Evolutionary conservation across 2,329 filamentous ascomycete species (phyloP), one percentile per base, ranked within the genome.

Genomic region (Paradendryphiella salina): DNA sequence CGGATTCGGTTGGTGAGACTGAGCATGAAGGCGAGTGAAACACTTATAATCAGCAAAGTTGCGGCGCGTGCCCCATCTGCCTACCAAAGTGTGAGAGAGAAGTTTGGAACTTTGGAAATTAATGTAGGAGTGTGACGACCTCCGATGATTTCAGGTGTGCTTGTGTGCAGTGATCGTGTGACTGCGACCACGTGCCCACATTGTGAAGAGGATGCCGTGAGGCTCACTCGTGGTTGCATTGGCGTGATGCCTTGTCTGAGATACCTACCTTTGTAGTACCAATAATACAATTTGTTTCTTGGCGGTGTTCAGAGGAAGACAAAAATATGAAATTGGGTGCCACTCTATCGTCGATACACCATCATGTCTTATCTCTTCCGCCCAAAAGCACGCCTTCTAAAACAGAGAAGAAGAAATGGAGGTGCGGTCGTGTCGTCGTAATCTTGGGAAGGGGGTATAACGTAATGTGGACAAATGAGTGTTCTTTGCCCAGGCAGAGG

Each of bases 401-500:
- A 37, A 18, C 20, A 41, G 33, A 35, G 33, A 26, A 35, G 29
- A 40, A n/a, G 2, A n/a, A n/a, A 38, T 26, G 23, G 6, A 38
- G 18, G 10, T 41, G 2, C 20, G 13, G 45, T 21, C 46, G 40
- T 50, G 15, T 42, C 50, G 32, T 53, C 46, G 17, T 52, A 14
- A 36, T 37, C 23, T 23, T 29, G 39, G 14, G 17, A 33, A 20
- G 7, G 32, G 50, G 50, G 46, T 53, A 53, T 53, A 50, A 49
- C 21, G 17, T 38, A 35, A 45, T 38, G 28, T 38, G 18, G 31
- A 23, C 1, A 38, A 17, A 33, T 13, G 37, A 32, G 26, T 13
- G 40, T 37, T 33, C 13, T 32, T 29, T 2, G 17, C 15, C 39
- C 28, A 26, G 37, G 37, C 5, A 13, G 18, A 26, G 37, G 37